Conservation (phyloP, 306 rosid genomes). For the Vigna nakashimae region DNA sequence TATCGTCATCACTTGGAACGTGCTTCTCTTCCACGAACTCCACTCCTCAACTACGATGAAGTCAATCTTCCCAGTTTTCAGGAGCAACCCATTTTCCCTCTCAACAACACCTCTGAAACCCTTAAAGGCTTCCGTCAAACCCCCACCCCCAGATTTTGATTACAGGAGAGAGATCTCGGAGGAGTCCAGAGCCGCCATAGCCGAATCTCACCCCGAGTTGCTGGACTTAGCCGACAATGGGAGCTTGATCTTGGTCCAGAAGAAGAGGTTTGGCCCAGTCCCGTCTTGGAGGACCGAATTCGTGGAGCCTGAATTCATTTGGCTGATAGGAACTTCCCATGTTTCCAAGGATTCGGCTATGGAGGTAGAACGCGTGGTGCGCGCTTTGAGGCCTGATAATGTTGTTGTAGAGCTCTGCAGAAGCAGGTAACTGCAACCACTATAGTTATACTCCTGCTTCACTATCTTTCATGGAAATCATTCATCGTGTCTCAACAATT, state of each 20-base stretch:
- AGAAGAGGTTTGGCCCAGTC: constrained; percentile 74
- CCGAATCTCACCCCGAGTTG: constrained; percentile 68
- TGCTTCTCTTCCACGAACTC: constrained; percentile 57
- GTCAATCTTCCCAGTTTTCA: constrained; percentile 65
- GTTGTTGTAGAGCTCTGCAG: constrained; percentile 89
- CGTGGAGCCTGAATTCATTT: constrained; percentile 78
- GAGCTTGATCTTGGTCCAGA: constrained; percentile 74
- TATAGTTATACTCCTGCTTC: too few relatives aligned
- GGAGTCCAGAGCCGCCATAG: constrained; percentile 67
- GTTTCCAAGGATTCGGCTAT: constrained; percentile 64
- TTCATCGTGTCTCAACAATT: too few relatives aligned
- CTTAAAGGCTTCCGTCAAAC: constrained; percentile 61
- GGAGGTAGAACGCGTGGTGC: constrained; percentile 79
- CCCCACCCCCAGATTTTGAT: constrained; percentile 76
- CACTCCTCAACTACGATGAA: constrained; percentile 52
- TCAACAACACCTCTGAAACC: constrained; percentile 46
- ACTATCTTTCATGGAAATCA: too few relatives aligned
- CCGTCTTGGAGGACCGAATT: constrained; percentile 79
- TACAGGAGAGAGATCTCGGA: constrained; percentile 63
- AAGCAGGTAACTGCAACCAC: constrained; percentile 69
- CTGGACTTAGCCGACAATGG: constrained; percentile 83
- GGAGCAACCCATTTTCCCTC: constrained; percentile 49
- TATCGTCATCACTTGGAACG: neutral
- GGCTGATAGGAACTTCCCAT: constrained; percentile 78
- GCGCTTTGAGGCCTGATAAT: constrained; percentile 72